These are phyloP conservation scores for Chlorella sorokiniana DNA, from an alignment of 139 green algal genomes.

Conservation along the genomic window DNA sequence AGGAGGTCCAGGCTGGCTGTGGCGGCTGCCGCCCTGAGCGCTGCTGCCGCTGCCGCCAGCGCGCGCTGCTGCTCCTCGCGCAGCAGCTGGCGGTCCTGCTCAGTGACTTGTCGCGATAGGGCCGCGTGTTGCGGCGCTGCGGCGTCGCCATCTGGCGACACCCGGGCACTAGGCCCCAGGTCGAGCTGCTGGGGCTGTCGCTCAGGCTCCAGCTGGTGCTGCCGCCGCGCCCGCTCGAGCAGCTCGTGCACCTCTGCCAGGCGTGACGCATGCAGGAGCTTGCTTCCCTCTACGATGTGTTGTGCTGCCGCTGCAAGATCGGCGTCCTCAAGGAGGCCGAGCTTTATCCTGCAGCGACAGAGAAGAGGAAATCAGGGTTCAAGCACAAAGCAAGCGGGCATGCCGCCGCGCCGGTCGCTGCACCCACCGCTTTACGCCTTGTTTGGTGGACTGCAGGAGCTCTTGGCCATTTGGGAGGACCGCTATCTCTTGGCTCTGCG, in stretches of 20 bases:
- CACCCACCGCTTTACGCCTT: constrained; percentile 37
- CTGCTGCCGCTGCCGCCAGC: background rate
- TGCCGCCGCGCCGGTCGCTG: fast-evolving
- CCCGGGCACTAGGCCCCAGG: too few relatives aligned
- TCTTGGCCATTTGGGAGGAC: background rate
- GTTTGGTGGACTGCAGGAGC: constrained; percentile 5
- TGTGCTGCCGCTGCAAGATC: constrained; percentile 63
- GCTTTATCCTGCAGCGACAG: constrained; percentile 69
- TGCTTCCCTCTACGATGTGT: constrained; percentile 80
- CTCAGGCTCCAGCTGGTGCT: background rate
- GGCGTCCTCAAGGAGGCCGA: constrained; percentile 46
- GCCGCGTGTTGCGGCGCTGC: too few relatives aligned
- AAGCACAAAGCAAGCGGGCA: too few relatives aligned
- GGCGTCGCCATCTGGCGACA: too few relatives aligned
- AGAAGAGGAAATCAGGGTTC: too few relatives aligned
- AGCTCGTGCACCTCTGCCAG: constrained; percentile 57
- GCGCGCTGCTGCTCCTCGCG: constrained; percentile 29
- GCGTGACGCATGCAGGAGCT: constrained; percentile 80
- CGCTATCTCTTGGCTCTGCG: constrained; percentile 22
- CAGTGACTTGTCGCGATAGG: too few relatives aligned
- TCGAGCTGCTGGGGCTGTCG: background rate
- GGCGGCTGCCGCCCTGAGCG: background rate
- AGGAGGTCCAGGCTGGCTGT: constrained; percentile 54
- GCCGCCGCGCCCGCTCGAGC: constrained; percentile 54
- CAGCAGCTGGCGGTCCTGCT: constrained; percentile 31